Percentiles rank a stretch among this genome's conserved stretches.
Conservation (phyloP, 2,329 filamentous ascomycete species). For the Fusarium phyllophilum region DNA sequence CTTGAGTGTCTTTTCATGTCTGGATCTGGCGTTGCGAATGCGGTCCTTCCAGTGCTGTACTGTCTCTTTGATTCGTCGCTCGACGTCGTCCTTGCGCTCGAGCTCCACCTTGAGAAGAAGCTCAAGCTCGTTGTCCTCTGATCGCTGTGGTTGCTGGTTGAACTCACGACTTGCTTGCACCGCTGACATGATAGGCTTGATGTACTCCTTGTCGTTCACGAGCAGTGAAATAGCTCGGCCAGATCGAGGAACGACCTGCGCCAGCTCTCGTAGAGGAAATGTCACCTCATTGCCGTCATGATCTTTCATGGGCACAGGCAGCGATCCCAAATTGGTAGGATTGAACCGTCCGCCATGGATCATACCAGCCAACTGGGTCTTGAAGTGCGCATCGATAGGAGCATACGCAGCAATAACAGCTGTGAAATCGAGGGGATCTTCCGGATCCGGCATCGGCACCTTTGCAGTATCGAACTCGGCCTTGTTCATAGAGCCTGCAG, state of each 20-base stretch:
- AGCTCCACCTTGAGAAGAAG: conserved; percentile 64
- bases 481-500: conserved; percentile 30
- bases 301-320: conserved; percentile 54
- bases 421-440: conserved; percentile 61
- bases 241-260: conserved; percentile 61
- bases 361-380: conserved; percentile 54
- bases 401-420: conserved; percentile 58
- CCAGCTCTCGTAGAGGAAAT: conserved; percentile 65
- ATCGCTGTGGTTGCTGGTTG: conserved; percentile 70
- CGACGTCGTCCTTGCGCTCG: conserved; percentile 60
- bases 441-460: conserved; percentile 47
- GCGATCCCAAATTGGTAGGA: conserved; percentile 58
- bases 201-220: conserved; percentile 55
- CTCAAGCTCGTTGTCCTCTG: conserved; percentile 68
- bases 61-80: conserved; percentile 55
- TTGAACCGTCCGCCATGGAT: conserved; percentile 63
- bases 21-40: conserved; percentile 58
- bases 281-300: conserved; percentile 41
- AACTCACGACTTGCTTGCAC: conserved; percentile 63
- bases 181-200: conserved; percentile 66
- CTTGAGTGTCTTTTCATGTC: conserved; percentile 60
- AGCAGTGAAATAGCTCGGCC: conserved; percentile 55
- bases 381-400: conserved; percentile 56
- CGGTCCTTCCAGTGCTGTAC: conserved; percentile 63
- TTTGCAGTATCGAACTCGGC: conserved; percentile 36